These are phyloP conservation scores for Kalmusia sp. DNA, from an alignment of 2,329 filamentous ascomycete species.

Conservation along the genomic window DNA sequence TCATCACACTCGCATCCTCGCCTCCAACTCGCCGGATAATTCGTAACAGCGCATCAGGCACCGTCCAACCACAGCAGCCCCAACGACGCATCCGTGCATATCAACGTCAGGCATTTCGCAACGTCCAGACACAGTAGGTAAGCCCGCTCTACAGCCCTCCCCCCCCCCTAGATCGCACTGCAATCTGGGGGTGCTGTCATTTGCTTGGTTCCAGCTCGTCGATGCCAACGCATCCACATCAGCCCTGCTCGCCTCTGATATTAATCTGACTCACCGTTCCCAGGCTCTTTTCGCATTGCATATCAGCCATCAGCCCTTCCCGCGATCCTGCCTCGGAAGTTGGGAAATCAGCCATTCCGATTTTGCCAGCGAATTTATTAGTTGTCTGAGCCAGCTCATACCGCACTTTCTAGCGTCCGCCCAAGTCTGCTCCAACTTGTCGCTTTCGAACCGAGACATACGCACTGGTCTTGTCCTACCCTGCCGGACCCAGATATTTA, in stretches of 20 bases:
- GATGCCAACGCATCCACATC: constrained; percentile 41
- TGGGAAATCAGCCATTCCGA: constrained; percentile 32
- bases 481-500: constrained; percentile 27
- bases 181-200: constrained; percentile 31
- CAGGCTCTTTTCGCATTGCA: constrained; percentile 33
- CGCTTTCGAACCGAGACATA: constrained; percentile 16
- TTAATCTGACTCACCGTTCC: constrained; percentile 45
- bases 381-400: constrained; percentile 41
- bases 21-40: constrained; percentile 27
- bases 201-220: constrained; percentile 23
- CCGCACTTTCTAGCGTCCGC: constrained; percentile 21
- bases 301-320: constrained; percentile 28
- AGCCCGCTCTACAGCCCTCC: constrained; percentile 39
- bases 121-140: constrained; percentile 33
- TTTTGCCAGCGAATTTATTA: constrained; percentile 39
- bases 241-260: constrained; percentile 39
- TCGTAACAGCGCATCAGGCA: constrained; percentile 24
- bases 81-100: constrained; percentile 18
- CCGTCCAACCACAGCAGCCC: constrained; percentile 25
- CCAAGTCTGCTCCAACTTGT: constrained; percentile 24
- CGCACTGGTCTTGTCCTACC: constrained; percentile 12
- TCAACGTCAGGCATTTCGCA: constrained; percentile 16
- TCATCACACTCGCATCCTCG: constrained; percentile 15
- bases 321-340: constrained; percentile 22
- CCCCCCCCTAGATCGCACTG: constrained; percentile 24